Evolutionary conservation across 2,329 filamentous ascomycete species (phyloP), one percentile per base, ranked within the genome.

Genomic region (Fusarium sp.): DNA sequence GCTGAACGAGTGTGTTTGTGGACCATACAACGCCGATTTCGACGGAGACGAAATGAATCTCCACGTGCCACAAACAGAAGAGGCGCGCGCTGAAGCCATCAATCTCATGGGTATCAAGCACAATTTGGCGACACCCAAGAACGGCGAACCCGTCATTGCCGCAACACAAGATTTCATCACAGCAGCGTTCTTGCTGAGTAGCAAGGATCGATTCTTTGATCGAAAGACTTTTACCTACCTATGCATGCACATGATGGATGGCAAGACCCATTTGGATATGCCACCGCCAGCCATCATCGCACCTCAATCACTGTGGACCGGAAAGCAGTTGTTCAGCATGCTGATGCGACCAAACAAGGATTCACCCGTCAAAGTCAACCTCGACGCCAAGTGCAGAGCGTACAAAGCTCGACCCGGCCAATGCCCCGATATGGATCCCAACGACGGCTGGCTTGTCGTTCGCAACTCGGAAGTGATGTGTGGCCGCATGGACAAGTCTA

Each of bases 101-200:
- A 93, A 94, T 67, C 80, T 99, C 43, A 99, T 99, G 95, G 95
- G 95, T 38, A 93, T 99, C 53, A 97, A 97, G 78, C 88, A 98
- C 81, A 99, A 99, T 74, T 78, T 99, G 56, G 91, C 91, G 4
- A 99, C 95, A 0, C 95, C 95, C 1, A 97, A 97, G 77, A 98
- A 98, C 78, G 95, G 95, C 73, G 94, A 97, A 69, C 95, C 95
- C 2, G 96, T 99, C 70, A 98, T 99, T 79, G 93, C 93, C 15
- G 94, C 95, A n/a, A 99, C 96, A 28, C 95, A 99, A 73, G 95
- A 99, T 82, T 99, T 99, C 79, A 98, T 99, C 70, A 98, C 94
- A 25, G 93, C 93, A 5, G 91, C 95, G 0, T 99, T 93, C 73
- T 80, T 98, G 5, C 82, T 98, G 25, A 97, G 92, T 70, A 91